phyloP scores from a whole-genome alignment of 176 grass and related monocot species.

The Alloteropsis semialata region DNA sequence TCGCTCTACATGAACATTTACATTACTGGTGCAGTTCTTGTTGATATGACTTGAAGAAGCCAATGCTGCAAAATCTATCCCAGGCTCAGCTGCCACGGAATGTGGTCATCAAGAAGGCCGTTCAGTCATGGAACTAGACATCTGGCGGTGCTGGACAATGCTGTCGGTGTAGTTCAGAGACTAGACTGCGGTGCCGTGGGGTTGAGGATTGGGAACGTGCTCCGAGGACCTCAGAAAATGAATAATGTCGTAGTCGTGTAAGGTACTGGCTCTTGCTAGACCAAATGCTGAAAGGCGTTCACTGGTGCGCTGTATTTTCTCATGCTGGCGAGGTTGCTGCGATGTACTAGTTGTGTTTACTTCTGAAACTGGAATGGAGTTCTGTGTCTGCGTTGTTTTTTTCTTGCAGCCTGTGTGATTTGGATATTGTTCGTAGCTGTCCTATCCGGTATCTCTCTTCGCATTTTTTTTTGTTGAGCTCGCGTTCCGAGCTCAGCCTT shows the following conservation, averaged over 20 bases:
- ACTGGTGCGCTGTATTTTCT: neutral
- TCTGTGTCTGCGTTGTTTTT: neutral
- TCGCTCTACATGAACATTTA: conserved; percentile 9
- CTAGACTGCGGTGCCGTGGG: neutral
- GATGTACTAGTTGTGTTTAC: neutral
- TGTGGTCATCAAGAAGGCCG: conserved; percentile 10
- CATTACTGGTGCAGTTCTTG: neutral
- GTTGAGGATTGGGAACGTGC: neutral
- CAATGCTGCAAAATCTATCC: conserved; percentile 1
- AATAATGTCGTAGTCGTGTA: conserved; percentile 18
- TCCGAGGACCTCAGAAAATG: conserved; percentile 12
- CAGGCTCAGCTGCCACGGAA: neutral
- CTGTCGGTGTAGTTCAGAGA: conserved; percentile 3
- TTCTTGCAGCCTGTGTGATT: neutral
- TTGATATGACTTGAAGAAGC: conserved; percentile 18
- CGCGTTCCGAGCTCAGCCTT: no score
- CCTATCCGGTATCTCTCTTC: neutral
- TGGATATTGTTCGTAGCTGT: neutral
- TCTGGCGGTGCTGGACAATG: neutral
- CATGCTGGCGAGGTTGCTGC: neutral
- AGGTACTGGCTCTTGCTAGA: neutral
- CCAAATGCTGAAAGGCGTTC: neutral
- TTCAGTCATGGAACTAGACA: neutral
- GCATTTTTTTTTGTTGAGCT: neutral
- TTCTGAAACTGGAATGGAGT: neutral